A percentile compares a stretch with the other conserved stretches of the same genome.
phyloP scores from a whole-genome alignment of 2,329 filamentous ascomycete genomes.

The Xylaria hypoxylon region DNA sequence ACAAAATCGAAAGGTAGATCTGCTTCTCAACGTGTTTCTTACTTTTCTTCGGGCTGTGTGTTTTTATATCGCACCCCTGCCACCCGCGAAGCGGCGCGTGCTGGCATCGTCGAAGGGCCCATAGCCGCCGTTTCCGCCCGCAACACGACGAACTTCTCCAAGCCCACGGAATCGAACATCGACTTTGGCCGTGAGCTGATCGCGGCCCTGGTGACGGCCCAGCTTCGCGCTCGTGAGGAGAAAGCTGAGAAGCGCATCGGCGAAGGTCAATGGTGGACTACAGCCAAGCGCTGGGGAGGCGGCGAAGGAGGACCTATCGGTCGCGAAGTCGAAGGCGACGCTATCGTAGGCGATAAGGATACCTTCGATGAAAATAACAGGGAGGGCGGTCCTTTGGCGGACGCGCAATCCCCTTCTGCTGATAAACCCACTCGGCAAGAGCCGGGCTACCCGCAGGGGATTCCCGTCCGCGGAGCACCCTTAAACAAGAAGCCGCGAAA shows the following conservation, averaged over 20 bases:
- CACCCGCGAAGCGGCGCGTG: conserved; percentile 69
- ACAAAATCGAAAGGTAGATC: not conserved
- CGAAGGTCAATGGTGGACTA: conserved; percentile 71
- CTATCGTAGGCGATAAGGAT: conserved; percentile 60
- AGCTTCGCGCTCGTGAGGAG: conserved; percentile 71
- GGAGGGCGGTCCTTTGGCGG: conserved; percentile 5
- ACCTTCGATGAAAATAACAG: conserved; percentile 18
- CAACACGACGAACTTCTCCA: conserved; percentile 63
- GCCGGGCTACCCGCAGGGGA: conserved; percentile 22
- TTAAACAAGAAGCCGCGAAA: conserved; percentile 64
- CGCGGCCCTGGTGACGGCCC: conserved; percentile 70
- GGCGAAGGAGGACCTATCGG: conserved; percentile 72
- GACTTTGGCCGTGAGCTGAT: conserved; percentile 72
- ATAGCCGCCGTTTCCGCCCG: conserved; percentile 70
- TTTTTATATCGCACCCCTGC: conserved; percentile 71
- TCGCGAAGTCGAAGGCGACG: conserved; percentile 65
- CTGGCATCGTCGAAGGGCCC: conserved; percentile 71
- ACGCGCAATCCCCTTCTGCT: conserved; percentile 6
- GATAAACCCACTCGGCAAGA: conserved; percentile 13
- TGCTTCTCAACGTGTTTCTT: conserved; percentile 58
- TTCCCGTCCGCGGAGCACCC: conserved; percentile 49
- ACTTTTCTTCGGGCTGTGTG: conserved; percentile 68
- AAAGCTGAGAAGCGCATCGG: conserved; percentile 67
- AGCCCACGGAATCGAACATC: conserved; percentile 66
- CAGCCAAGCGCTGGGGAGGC: conserved; percentile 71